Percentiles rank a stretch among this genome's conserved stretches.
phyloP scores from a whole-genome alignment of 768 basidiomycete genomes.

The Cystobasidium tubakii region DNA sequence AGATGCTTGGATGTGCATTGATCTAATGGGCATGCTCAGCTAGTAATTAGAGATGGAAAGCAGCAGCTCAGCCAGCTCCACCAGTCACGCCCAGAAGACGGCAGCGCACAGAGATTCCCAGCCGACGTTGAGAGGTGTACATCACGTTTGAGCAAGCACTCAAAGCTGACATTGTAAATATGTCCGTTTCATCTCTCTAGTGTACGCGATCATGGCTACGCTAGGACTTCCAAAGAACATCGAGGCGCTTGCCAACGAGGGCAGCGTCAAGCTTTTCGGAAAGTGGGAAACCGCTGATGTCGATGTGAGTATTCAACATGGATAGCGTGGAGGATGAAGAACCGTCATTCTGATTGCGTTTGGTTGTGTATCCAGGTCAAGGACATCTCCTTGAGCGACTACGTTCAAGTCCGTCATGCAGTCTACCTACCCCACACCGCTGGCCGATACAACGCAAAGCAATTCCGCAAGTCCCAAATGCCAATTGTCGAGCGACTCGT shows the following conservation, averaged over 20 bases:
- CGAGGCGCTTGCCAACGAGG: slow-evolving; percentile 51
- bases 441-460: slow-evolving; percentile 98
- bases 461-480: slow-evolving; percentile 99
- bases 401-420: slow-evolving; percentile 97
- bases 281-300: slow-evolving; percentile 87
- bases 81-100: too few relatives aligned
- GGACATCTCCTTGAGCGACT: slow-evolving; percentile 97
- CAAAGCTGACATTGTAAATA: neutral
- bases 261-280: slow-evolving; percentile 82
- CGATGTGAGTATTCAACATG: slow-evolving; percentile 58
- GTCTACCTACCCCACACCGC: slow-evolving; percentile 95
- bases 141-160: neutral
- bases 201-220: slow-evolving; percentile 10
- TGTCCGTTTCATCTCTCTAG: neutral
- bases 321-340: neutral
- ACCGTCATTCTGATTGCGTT: too few relatives aligned
- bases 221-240: slow-evolving; percentile 46
- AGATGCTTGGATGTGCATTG: too few relatives aligned
- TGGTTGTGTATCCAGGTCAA: slow-evolving; percentile 52
- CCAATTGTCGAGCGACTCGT: slow-evolving; percentile 99
- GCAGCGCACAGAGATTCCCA: neutral
- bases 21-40: too few relatives aligned
- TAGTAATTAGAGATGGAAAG: too few relatives aligned
- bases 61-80: too few relatives aligned
- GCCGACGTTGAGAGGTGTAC: neutral